Conservation (phyloP, 202 grass and related monocot genomes). For the Schoenoplectus triqueter region DNA sequence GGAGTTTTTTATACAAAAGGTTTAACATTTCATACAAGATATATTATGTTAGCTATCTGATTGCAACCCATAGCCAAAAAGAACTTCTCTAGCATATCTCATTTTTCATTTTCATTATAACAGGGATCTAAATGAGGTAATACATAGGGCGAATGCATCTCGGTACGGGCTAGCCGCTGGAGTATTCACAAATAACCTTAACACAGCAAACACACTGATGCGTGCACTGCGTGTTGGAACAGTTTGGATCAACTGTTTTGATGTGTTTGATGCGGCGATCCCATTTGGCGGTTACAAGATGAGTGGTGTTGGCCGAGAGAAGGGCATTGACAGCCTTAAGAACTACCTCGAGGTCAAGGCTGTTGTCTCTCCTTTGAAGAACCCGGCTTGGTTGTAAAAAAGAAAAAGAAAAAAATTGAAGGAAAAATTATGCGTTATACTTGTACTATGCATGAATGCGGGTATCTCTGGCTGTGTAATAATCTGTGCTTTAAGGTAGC, state of each 20-base stretch:
- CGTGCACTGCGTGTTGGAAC: conserved; percentile 58
- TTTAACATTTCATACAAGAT: too few relatives aligned
- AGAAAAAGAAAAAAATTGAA: too few relatives aligned
- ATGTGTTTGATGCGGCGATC: conserved; percentile 56
- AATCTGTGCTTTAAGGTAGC: neutral
- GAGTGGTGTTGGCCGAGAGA: conserved; percentile 72
- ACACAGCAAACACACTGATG: conserved; percentile 58
- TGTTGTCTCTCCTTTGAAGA: conserved; percentile 56
- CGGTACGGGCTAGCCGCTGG: conserved; percentile 68
- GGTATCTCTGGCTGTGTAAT: neutral
- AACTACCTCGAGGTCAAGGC: conserved; percentile 76
- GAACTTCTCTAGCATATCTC: too few relatives aligned
- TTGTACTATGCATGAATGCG: too few relatives aligned
- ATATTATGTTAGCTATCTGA: too few relatives aligned
- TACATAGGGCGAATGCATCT: conserved; percentile 56
- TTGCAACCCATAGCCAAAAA: too few relatives aligned
- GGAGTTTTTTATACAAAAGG: too few relatives aligned
- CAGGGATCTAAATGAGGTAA: conserved; percentile 58
- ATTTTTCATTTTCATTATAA: neutral
- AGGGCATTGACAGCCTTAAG: conserved; percentile 50
- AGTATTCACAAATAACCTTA: conserved; percentile 58
- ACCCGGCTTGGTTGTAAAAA: conserved; percentile 50
- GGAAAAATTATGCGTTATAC: too few relatives aligned
- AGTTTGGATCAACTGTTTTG: conserved; percentile 76
- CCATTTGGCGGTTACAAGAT: conserved; percentile 80